These are phyloP conservation scores for Blastobotrys capitulatus DNA, from an alignment of 1,139 yeast species.

Conservation along the genomic window DNA sequence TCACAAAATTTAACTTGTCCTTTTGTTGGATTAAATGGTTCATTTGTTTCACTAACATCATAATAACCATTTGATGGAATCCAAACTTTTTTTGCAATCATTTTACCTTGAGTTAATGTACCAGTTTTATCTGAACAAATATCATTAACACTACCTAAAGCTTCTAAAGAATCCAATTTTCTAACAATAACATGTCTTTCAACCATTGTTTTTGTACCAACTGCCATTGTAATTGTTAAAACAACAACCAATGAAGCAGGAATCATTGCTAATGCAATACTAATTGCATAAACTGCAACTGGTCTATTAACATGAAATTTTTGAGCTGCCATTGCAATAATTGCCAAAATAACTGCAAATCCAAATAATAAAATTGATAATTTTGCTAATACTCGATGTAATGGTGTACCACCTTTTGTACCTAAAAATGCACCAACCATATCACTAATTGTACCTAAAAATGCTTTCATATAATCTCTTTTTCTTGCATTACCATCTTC, in stretches of 20 bases:
- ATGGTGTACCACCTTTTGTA: constrained; percentile 70
- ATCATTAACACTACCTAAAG: constrained; percentile 90
- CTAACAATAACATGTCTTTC: constrained; percentile 72
- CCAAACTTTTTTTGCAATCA: constrained; percentile 78
- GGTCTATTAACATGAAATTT: constrained; percentile 58
- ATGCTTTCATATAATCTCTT: constrained; percentile 48
- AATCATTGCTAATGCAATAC: constrained; percentile 78
- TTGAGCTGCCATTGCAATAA: constrained; percentile 76
- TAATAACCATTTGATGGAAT: constrained; percentile 70
- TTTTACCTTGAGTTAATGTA: constrained; percentile 87
- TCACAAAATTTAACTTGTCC: constrained; percentile 46
- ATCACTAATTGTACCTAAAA: constrained; percentile 43
- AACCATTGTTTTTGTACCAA: constrained; percentile 78
- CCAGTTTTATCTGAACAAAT: constrained; percentile 96
- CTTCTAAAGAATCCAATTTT: constrained; percentile 91
- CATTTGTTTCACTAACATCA: constrained; percentile 53
- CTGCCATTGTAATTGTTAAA: constrained; percentile 82
- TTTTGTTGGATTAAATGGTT: constrained; percentile 66
- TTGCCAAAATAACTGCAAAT: constrained; percentile 70
- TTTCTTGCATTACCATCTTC: constrained; percentile 36
- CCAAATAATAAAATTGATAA: constrained; percentile 63
- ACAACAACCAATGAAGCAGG: constrained; percentile 51
- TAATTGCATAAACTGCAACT: constrained; percentile 78
- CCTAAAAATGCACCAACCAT: constrained; percentile 67
- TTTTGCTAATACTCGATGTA: constrained; percentile 61